Evolutionary conservation across 257 asterid species (phyloP), one percentile per base, ranked within the genome.

Genomic region (Solanum verrucosum): DNA sequence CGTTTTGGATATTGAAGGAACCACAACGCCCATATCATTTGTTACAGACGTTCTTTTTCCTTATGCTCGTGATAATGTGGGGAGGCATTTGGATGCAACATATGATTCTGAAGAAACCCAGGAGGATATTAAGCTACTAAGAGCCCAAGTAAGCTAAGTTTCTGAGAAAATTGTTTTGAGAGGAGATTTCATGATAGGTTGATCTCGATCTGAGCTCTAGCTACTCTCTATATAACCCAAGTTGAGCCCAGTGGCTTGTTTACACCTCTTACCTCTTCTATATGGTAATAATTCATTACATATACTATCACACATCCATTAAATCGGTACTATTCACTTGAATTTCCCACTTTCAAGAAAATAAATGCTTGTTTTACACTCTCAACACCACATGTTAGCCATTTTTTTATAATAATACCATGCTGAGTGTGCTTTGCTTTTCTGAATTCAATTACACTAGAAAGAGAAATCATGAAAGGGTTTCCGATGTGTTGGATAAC

Each of bases 1-100:
- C 84, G 95, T 98, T 67, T 95, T 98, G 90, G 99, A 98, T 93
- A 98, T 98, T 56, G 99, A 98, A 89, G 99, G 99, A 88, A 98
- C 99, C 84, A 96, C 98, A 27, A 98, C 99, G 37, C 99, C 99
- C 35, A 96, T 97, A 92, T 94, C 99, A 18, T 96, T 95, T 86
- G 99, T 96, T 12, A 91, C 97, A 4, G 98, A 95, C 72, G 94
- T 94, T 89, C 98, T 98, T 87, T 97, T 96, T 89, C 99, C 98
- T 42, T 96, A 96, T 89, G 99, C 99, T 87, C 95, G 93, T 89
- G 97, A 95, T 59, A 93, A 93, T 87, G 99, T 94, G 88, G 96
- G 98, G 90, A 96, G 93, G 89, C 99, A 98, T 92, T 92, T 98
- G 93, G 95, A 92, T 70, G 91, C 91, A 78, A 98, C 99, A 27